Conservation (phyloP, 2,329 filamentous ascomycete genomes). For the Chaetomiaceae sp. region DNA sequence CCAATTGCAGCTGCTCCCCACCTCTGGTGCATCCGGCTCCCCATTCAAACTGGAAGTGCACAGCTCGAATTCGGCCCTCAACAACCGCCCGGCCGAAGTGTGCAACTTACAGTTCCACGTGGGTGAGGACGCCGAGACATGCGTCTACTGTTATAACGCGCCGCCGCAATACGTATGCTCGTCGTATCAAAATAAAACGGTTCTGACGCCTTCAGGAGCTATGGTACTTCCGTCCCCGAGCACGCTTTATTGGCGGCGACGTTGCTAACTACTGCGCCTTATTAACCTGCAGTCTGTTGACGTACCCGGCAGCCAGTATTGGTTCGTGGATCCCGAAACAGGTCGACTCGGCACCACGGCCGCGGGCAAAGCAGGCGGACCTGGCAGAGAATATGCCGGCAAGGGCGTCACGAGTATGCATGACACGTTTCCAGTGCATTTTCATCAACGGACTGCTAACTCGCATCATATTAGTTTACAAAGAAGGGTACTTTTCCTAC, state of each 20-base stretch:
- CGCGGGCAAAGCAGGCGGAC: not conserved
- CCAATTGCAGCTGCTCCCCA: not conserved
- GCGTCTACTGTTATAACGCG: not conserved
- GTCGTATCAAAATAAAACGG: not conserved
- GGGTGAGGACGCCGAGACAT: not conserved
- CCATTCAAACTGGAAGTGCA: not conserved
- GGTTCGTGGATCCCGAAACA: not conserved
- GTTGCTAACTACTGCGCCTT: too few species aligned
- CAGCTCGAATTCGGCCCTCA: not conserved
- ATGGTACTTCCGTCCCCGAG: not conserved
- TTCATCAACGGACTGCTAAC: not conserved
- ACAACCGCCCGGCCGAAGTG: not conserved
- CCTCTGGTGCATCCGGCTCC: not conserved
- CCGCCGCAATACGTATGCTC: not conserved
- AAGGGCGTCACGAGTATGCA: not conserved
- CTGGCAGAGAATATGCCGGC: not conserved
- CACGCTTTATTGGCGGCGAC: too few species aligned
- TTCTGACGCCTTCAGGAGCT: not conserved
- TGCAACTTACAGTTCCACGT: not conserved
- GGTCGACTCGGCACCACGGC: not conserved
- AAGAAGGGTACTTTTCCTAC: not conserved
- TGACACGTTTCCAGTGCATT: not conserved
- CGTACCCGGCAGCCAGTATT: not conserved
- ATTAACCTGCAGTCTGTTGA: not conserved
- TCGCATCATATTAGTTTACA: not conserved